Evolutionary conservation across 495 filamentous ascomycete genomes (phyloP).

Genomic region (Terfezia claveryi): DNA sequence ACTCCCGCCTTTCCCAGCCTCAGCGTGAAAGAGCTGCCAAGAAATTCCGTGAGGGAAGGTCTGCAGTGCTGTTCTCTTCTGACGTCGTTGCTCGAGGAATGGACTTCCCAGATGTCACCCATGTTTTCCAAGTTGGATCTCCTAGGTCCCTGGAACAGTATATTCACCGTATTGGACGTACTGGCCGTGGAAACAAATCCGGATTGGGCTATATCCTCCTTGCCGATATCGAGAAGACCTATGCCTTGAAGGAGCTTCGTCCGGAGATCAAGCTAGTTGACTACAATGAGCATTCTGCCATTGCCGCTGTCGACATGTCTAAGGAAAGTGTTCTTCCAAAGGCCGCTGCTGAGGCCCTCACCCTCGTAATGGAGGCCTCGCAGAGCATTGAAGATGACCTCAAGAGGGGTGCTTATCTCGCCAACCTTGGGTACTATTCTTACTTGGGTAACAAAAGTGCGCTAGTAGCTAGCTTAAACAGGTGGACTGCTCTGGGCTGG

Average conservation of each 20-base stretch:
- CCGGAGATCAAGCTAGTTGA: slow-evolving; percentile 40
- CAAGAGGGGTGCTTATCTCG: slow-evolving; percentile 33
- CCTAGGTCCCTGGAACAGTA: slow-evolving; percentile 57
- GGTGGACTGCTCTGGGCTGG: slow-evolving; percentile 37
- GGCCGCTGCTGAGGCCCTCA: slow-evolving; percentile 22
- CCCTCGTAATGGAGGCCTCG: slow-evolving; percentile 19
- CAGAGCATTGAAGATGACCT: slow-evolving; percentile 17
- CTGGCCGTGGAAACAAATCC: slow-evolving; percentile 43
- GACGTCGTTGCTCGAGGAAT: slow-evolving; percentile 91
- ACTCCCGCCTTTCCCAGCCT: slow-evolving; percentile 51
- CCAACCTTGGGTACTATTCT: slow-evolving; percentile 24
- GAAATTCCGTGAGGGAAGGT: slow-evolving; percentile 37
- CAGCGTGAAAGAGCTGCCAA: slow-evolving; percentile 45
- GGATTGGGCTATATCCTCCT: slow-evolving; percentile 67
- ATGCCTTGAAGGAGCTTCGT: slow-evolving; percentile 29
- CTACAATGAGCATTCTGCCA: slow-evolving; percentile 31
- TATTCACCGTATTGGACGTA: slow-evolving; percentile 70
- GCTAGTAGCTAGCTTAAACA: slow-evolving; percentile 36
- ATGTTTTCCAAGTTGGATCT: slow-evolving; percentile 67
- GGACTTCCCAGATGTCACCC: slow-evolving; percentile 85
- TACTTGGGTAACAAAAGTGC: slow-evolving; percentile 19
- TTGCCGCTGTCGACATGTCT: slow-evolving; percentile 32
- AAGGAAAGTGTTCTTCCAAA: slow-evolving; percentile 20
- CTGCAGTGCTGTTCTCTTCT: slow-evolving; percentile 66
- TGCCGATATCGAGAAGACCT: slow-evolving; percentile 32